Evolutionary conservation across 306 rosid species (phyloP).

Genomic region (Quercus berberidifolia): DNA sequence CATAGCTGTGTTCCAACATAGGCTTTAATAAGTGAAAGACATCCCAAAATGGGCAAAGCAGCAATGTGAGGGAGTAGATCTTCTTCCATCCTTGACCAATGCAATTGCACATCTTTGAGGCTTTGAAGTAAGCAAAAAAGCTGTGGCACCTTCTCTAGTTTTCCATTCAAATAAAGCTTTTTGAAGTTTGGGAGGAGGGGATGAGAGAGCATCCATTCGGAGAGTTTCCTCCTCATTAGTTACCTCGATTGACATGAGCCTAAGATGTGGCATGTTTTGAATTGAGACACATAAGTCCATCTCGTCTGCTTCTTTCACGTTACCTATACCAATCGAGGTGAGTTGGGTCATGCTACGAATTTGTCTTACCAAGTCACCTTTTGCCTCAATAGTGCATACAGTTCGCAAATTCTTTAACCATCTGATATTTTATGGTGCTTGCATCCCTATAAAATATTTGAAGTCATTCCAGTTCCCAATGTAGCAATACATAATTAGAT

Average conservation of each 20-base stretch:
- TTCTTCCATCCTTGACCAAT: background rate
- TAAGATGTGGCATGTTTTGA: slow-evolving; percentile 1
- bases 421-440: background rate
- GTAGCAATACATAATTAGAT: background rate
- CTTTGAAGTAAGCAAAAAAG: background rate
- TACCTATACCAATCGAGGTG: background rate
- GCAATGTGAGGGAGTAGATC: slow-evolving; percentile 7
- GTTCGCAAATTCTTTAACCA: no score
- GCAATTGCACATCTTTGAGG: background rate
- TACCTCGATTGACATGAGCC: background rate
- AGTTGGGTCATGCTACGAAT: slow-evolving; percentile 9
- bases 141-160: background rate
- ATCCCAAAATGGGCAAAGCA: background rate
- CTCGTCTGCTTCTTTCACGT: background rate
- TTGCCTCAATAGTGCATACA: background rate
- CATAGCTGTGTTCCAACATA: background rate
- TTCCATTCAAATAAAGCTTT: background rate
- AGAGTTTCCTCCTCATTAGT: background rate
- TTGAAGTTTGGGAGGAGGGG: slow-evolving; percentile 1
- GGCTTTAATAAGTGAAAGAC: background rate
- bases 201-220: background rate
- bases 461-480: no score
- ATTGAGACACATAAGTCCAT: slow-evolving; percentile 8
- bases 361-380: background rate
- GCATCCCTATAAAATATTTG: background rate